Conservation (phyloP, 441 rosid genomes). For the Croton laevigatus region DNA sequence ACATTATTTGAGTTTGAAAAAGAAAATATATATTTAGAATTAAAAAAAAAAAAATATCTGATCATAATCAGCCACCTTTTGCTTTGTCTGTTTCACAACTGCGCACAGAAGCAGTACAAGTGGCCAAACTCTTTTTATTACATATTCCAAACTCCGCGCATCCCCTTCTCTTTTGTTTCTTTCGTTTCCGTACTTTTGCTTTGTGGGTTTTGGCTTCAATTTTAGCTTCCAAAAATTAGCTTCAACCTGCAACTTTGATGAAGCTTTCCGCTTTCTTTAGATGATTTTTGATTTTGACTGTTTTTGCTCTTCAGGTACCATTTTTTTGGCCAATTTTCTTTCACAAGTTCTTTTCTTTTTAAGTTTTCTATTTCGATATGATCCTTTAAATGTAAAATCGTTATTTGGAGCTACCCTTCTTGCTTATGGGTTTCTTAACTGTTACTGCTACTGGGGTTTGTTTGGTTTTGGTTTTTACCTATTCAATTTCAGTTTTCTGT, state of each 20-base stretch:
- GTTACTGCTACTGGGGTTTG: conserved; percentile 2
- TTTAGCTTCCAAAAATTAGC: conserved; percentile 36
- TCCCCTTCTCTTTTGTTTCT: conserved; percentile 18
- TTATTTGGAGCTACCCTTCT: conserved; percentile 10
- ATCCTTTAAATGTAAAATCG: conserved; percentile 8
- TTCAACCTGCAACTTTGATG: conserved; percentile 27
- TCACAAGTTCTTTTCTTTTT: conserved; percentile 5
- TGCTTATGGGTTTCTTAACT: conserved; percentile 23
- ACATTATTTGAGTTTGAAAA: background rate
- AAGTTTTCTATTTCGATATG: conserved; percentile 9
- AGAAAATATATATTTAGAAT: background rate
- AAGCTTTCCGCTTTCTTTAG: background rate
- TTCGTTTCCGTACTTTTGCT: conserved; percentile 16
- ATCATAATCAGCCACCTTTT: conserved; percentile 39
- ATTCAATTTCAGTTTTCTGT: conserved; percentile 16
- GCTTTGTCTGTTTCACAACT: conserved; percentile 64
- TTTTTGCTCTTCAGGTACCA: conserved; percentile 23
- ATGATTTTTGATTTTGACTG: conserved; percentile 14
- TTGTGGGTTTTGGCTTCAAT: conserved; percentile 30
- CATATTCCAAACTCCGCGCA: conserved; percentile 32
- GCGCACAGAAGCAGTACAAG: conserved; percentile 24
- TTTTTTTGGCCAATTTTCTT: conserved; percentile 23
- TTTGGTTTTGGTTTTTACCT: conserved; percentile 2
- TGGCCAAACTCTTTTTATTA: conserved; percentile 28
- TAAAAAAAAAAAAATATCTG: background rate